Evolutionary conservation across 805 yeast genomes (phyloP).

Genomic region (Wickerhamomyces queroliae): DNA sequence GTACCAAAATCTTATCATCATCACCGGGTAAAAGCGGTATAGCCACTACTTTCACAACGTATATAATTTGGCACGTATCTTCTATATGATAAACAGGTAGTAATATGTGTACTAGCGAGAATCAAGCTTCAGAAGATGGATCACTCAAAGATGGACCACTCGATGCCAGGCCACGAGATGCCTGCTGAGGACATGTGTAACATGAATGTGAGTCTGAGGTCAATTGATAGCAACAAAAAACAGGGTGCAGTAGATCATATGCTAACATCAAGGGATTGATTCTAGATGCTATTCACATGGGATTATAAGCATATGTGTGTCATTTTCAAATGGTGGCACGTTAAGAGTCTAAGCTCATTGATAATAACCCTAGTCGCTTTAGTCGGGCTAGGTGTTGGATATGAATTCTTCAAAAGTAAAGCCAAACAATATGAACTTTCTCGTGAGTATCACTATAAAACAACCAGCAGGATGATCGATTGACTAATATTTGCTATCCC

Average conservation of each 20-base stretch:
- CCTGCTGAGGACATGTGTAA: slow-evolving; percentile 36
- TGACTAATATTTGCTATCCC: too few species aligned
- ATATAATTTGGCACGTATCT: too few species aligned
- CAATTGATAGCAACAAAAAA: slow-evolving; percentile 2
- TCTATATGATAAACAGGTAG: too few species aligned
- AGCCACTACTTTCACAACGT: too few species aligned
- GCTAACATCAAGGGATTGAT: too few species aligned
- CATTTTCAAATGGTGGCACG: slow-evolving; percentile 77
- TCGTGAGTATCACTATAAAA: slow-evolving; percentile 16
- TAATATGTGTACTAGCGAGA: not conserved
- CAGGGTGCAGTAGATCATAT: not conserved
- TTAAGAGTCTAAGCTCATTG: slow-evolving; percentile 45
- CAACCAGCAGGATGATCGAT: too few species aligned
- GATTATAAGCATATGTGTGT: slow-evolving; percentile 68
- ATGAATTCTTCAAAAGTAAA: slow-evolving; percentile 47
- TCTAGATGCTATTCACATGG: slow-evolving; percentile 72
- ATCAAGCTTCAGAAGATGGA: slow-evolving; percentile 8
- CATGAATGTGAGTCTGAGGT: slow-evolving; percentile 38
- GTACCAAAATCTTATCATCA: too few species aligned
- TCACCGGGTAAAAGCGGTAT: too few species aligned
- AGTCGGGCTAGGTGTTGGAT: slow-evolving; percentile 43
- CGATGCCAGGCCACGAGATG: slow-evolving; percentile 20
- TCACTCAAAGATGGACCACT: slow-evolving; percentile 12
- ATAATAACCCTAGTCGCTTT: slow-evolving; percentile 46
- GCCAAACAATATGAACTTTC: slow-evolving; percentile 12